Evolutionary conservation across 2,329 filamentous ascomycete genomes (phyloP).

Genomic region (Botrytis porri): DNA sequence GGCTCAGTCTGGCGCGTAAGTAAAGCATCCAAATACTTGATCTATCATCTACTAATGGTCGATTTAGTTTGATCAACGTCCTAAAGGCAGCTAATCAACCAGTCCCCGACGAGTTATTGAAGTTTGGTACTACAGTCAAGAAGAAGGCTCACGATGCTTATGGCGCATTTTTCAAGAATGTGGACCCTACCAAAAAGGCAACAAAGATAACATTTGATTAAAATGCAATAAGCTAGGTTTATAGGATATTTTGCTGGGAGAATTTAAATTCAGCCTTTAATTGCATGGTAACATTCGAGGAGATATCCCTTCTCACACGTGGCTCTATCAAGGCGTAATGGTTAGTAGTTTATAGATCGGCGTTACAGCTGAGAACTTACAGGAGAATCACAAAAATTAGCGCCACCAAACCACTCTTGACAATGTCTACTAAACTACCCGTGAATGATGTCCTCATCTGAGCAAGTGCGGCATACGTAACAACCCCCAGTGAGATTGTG

Average conservation of each 20-base stretch:
- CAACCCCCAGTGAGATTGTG: conserved; percentile 45
- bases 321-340: conserved; percentile 42
- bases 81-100: conserved; percentile 88
- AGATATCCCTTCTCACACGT: conserved; percentile 55
- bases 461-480: conserved; percentile 45
- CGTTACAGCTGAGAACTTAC: conserved; percentile 47
- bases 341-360: conserved; percentile 15
- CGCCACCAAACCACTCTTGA: conserved; percentile 50
- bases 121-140: conserved; percentile 97
- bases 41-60: conserved; percentile 27
- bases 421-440: conserved; percentile 36
- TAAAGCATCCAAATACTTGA: conserved; percentile 41
- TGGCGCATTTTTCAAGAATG: conserved; percentile 92
- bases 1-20: conserved; percentile 80
- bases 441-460: conserved; percentile 32
- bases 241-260: conserved; percentile 18
- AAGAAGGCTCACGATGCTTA: conserved; percentile 97
- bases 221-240: conserved; percentile 5
- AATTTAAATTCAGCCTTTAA: conserved; percentile 38
- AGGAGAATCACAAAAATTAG: conserved; percentile 53
- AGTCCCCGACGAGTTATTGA: conserved; percentile 85
- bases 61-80: conserved; percentile 80
- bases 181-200: conserved; percentile 75
- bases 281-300: conserved; percentile 47
- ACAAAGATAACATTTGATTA: conserved; percentile 90